Evolutionary conservation across 805 yeast species (phyloP).

Genomic region (Candida sakaeoensis): DNA sequence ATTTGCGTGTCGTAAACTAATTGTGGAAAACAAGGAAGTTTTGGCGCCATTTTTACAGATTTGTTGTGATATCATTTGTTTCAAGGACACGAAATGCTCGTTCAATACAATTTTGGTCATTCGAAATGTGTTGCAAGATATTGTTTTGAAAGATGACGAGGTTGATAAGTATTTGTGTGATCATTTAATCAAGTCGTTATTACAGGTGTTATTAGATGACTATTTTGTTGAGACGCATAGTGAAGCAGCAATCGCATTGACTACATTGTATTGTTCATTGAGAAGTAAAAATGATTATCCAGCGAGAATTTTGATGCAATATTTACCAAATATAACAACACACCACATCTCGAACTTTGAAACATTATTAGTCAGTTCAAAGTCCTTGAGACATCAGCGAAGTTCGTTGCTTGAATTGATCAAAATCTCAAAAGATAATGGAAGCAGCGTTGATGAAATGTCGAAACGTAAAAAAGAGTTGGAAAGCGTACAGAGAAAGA

Average conservation of each 20-base stretch:
- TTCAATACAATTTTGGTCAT: slow-evolving; percentile 83
- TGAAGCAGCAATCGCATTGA: slow-evolving; percentile 87
- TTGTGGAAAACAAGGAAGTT: slow-evolving; percentile 59
- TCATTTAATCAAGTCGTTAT: slow-evolving; percentile 64
- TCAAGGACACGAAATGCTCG: slow-evolving; percentile 88
- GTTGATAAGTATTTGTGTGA: slow-evolving; percentile 70
- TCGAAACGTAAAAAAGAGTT: slow-evolving; percentile 51
- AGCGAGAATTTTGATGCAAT: slow-evolving; percentile 51
- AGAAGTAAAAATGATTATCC: slow-evolving; percentile 69
- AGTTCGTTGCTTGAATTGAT: slow-evolving; percentile 74
- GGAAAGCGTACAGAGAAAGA: slow-evolving; percentile 46
- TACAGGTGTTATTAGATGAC: slow-evolving; percentile 65
- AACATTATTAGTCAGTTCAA: slow-evolving; percentile 56
- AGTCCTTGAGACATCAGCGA: slow-evolving; percentile 73
- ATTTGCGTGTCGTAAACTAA: slow-evolving; percentile 59
- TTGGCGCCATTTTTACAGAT: slow-evolving; percentile 76
- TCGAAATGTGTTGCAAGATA: slow-evolving; percentile 66
- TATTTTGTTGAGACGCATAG: slow-evolving; percentile 82
- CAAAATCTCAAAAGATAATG: slow-evolving; percentile 51
- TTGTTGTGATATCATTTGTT: slow-evolving; percentile 70
- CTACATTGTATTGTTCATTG: slow-evolving; percentile 72
- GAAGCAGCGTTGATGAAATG: slow-evolving; percentile 32
- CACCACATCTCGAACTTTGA: slow-evolving; percentile 65
- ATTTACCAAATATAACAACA: slow-evolving; percentile 52
- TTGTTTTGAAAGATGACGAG: slow-evolving; percentile 64